Conservation (phyloP, 2,329 filamentous ascomycete genomes). For the Aspergillus phoenicis region DNA sequence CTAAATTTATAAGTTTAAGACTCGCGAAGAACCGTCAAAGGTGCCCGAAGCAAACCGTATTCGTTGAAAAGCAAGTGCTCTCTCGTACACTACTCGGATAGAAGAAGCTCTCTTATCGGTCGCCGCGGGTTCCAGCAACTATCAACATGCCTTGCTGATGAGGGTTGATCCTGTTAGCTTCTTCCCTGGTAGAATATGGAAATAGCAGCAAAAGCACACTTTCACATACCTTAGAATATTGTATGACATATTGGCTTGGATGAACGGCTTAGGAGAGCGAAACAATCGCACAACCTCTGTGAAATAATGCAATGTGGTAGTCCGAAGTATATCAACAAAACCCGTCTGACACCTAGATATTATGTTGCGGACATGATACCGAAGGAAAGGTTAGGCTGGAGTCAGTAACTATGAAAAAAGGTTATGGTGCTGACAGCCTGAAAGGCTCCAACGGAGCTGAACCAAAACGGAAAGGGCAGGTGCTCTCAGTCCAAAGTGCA, state of each 20-base stretch:
- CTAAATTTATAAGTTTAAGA: too few species aligned
- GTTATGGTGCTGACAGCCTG: not conserved
- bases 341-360: not conserved
- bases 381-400: not conserved
- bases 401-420: not conserved
- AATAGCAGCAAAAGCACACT: not conserved
- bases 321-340: not conserved
- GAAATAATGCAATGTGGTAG: not conserved
- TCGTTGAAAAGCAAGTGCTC: not conserved
- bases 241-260: not conserved
- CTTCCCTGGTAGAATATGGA: not conserved
- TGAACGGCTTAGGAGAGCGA: not conserved
- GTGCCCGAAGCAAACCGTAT: not conserved
- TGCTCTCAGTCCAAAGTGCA: not conserved
- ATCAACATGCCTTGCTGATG: not conserved
- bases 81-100: not conserved
- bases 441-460: not conserved
- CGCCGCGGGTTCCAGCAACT: not conserved
- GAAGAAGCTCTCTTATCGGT: not conserved
- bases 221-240: not conserved
- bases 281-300: not conserved
- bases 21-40: not conserved
- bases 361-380: not conserved
- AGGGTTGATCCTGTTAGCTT: not conserved
- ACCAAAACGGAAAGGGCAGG: slow-evolving; percentile 2